These are phyloP conservation scores for Fusarium duplospermum DNA, from an alignment of 2,329 filamentous ascomycete genomes.

Conservation along the genomic window DNA sequence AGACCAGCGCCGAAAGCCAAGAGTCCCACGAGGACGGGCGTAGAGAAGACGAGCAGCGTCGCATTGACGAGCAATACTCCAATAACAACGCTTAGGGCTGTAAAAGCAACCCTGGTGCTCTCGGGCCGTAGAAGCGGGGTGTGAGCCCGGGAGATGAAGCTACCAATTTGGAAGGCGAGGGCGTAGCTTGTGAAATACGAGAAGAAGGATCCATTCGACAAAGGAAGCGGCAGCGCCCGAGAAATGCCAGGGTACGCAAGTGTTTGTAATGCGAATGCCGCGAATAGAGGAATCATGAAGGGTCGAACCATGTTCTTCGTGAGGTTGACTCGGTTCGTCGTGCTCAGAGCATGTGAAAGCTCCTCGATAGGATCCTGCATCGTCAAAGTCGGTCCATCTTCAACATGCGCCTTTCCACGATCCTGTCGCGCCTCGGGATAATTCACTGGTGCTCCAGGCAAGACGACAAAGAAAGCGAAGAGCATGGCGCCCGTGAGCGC, in stretches of 20 bases:
- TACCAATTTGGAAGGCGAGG: slow-evolving; percentile 46
- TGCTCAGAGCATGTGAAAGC: slow-evolving; percentile 21
- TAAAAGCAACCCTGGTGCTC: slow-evolving; percentile 18
- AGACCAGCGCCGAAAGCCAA: slow-evolving; percentile 45
- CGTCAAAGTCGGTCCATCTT: slow-evolving; percentile 51
- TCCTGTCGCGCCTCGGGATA: slow-evolving; percentile 26
- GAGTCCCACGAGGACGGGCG: slow-evolving; percentile 37
- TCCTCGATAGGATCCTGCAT: slow-evolving; percentile 50
- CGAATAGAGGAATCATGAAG: slow-evolving; percentile 44
- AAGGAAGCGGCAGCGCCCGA: slow-evolving; percentile 42
- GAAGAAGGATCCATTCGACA: slow-evolving; percentile 42
- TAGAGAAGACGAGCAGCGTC: slow-evolving; percentile 36
- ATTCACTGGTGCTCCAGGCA: slow-evolving; percentile 43
- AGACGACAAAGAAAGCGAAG: slow-evolving; percentile 44
- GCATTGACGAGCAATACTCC: slow-evolving; percentile 36
- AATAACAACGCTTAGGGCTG: slow-evolving; percentile 12
- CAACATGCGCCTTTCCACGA: slow-evolving; percentile 22
- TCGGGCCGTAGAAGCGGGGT: slow-evolving; percentile 32
- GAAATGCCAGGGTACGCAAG: slow-evolving; percentile 45
- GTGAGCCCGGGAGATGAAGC: slow-evolving; percentile 40
- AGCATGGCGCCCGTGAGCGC: slow-evolving; percentile 44
- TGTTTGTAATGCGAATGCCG: slow-evolving; percentile 38
- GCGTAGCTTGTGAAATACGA: slow-evolving; percentile 45
- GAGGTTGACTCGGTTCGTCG: slow-evolving; percentile 28
- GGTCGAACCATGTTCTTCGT: slow-evolving; percentile 30